phyloP scores from a whole-genome alignment of 176 grass and related monocot species.

The Oryza officinalis region DNA sequence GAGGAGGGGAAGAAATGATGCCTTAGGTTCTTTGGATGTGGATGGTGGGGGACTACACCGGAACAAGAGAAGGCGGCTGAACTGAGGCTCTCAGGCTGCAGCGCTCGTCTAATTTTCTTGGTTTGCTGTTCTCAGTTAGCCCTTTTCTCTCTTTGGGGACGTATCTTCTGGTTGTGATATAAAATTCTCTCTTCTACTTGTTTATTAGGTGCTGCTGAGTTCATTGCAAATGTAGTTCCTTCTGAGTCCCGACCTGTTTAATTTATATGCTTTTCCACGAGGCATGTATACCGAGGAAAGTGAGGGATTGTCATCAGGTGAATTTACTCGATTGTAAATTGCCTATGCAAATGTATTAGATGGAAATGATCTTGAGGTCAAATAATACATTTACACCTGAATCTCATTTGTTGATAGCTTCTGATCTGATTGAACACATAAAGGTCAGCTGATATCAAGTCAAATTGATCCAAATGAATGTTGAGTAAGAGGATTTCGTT shows the following conservation, averaged over 20 bases:
- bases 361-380: constrained; percentile 14
- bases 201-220: constrained; percentile 39
- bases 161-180: constrained; percentile 42
- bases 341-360: constrained; percentile 35
- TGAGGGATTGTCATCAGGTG: constrained; percentile 22
- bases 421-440: constrained; percentile 13
- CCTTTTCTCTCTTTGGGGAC: constrained; percentile 27
- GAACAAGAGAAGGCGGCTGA: constrained; percentile 79
- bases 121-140: constrained; percentile 28
- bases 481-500: background rate
- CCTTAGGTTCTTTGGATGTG: constrained; percentile 72
- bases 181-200: constrained; percentile 16
- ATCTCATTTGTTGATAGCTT: constrained; percentile 18
- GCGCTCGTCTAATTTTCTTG: constrained; percentile 15
- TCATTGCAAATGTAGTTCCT: constrained; percentile 36
- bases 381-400: constrained; percentile 9
- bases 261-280: constrained; percentile 30
- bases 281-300: constrained; percentile 46
- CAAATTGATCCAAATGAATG: constrained; percentile 17
- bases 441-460: background rate
- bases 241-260: background rate
- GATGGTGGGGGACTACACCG: constrained; percentile 74
- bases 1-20: constrained; percentile 66
- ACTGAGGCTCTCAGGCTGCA: constrained; percentile 37
- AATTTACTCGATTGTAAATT: constrained; percentile 39